A percentile compares a stretch with the other conserved stretches of the same genome.
phyloP scores from a whole-genome alignment of 2,329 filamentous ascomycete species.

The Pyricularia grisea region DNA sequence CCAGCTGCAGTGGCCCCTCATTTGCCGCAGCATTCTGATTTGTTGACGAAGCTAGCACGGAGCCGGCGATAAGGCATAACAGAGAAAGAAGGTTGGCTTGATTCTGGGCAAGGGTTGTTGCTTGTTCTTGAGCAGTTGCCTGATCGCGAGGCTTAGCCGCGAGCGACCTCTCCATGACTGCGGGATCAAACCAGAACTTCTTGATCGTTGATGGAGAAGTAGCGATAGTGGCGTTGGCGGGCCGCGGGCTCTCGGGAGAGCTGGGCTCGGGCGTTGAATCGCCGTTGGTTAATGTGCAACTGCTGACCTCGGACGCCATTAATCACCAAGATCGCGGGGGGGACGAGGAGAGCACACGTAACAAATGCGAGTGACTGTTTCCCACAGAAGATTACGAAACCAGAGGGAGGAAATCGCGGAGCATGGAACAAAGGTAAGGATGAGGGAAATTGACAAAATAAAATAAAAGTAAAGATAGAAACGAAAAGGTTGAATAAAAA shows the following conservation, averaged over 20 bases:
- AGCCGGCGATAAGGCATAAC: constrained; percentile 1
- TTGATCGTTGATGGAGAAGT: neutral
- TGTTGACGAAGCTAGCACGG: neutral
- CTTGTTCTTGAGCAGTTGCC: neutral
- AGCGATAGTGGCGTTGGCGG: neutral
- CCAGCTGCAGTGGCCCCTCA: neutral
- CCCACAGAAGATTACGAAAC: neutral
- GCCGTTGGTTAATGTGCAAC: neutral
- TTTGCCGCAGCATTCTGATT: neutral
- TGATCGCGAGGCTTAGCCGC: neutral
- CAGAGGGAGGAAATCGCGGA: neutral
- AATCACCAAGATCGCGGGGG: neutral
- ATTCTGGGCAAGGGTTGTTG: neutral
- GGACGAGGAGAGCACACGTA: neutral
- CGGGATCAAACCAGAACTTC: neutral
- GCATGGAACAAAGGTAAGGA: neutral
- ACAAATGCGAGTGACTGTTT: neutral
- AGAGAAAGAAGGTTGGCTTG: neutral
- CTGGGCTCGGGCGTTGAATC: neutral
- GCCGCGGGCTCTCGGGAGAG: neutral
- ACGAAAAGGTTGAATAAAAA: neutral
- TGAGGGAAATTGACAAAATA: neutral
- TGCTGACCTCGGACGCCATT: neutral
- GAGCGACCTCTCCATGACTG: neutral
- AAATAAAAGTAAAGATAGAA: neutral